These are phyloP conservation scores for Mycena galericulata DNA, from an alignment of 768 basidiomycete species.

Conservation along the genomic window DNA sequence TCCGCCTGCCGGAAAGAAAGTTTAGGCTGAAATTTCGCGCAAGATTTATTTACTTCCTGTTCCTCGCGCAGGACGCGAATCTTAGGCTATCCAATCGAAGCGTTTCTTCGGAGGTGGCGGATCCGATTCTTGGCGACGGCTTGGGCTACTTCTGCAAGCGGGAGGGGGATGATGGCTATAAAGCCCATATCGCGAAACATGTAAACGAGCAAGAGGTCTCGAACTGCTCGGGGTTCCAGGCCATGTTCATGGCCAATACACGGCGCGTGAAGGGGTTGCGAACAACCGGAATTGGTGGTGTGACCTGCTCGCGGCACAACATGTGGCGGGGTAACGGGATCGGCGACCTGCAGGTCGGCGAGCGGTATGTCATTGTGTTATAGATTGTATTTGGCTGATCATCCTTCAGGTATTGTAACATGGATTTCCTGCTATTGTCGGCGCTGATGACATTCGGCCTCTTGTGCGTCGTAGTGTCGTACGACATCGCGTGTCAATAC, in stretches of 20 bases:
- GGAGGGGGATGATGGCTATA: neutral
- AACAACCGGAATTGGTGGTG: neutral
- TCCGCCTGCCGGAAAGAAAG: too few relatives aligned
- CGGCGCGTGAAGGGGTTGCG: neutral
- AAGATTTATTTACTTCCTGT: neutral
- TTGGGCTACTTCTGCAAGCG: neutral
- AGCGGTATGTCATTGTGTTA: neutral
- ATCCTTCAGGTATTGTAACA: neutral
- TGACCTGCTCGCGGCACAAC: neutral
- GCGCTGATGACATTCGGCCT: neutral
- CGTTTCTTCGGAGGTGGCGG: neutral
- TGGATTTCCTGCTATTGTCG: neutral
- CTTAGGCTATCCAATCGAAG: neutral
- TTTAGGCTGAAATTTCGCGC: too few relatives aligned
- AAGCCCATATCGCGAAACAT: neutral
- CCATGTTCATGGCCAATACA: neutral
- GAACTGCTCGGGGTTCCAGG: neutral
- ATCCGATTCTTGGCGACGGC: neutral
- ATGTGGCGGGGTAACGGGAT: neutral
- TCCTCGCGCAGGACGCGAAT: neutral
- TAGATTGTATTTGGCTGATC: neutral
- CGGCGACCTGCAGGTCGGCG: neutral
- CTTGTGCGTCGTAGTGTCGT: neutral
- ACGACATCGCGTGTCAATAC: neutral
- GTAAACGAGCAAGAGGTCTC: neutral